Evolutionary conservation across 2,329 filamentous ascomycete species (phyloP).

Genomic region (Aotearoamyces nothofagi): DNA sequence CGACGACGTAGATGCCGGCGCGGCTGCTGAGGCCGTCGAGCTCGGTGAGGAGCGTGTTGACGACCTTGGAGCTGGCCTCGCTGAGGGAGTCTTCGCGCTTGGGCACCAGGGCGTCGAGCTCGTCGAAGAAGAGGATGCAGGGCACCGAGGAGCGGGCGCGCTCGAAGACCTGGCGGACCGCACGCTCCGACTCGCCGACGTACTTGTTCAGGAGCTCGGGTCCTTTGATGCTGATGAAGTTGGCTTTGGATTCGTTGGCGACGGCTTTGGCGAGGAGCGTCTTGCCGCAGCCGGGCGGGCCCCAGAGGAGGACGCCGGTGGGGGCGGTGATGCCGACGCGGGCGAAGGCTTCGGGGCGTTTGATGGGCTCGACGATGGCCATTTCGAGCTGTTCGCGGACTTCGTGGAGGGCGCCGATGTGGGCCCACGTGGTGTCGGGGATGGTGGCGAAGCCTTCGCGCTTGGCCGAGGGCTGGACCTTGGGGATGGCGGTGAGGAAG

Average conservation of each 20-base stretch:
- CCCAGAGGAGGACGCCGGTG: slow-evolving; percentile 87
- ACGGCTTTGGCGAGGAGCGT: slow-evolving; percentile 93
- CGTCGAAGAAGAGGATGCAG: slow-evolving; percentile 96
- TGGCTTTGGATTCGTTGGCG: slow-evolving; percentile 87
- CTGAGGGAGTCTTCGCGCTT: slow-evolving; percentile 63
- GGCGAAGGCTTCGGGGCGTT: slow-evolving; percentile 61
- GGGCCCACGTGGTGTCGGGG: slow-evolving; percentile 81
- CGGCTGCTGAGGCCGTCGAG: slow-evolving; percentile 73
- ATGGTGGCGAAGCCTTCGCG: slow-evolving; percentile 92
- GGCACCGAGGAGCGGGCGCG: slow-evolving; percentile 75
- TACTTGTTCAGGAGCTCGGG: slow-evolving; percentile 96
- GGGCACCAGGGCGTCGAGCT: slow-evolving; percentile 85
- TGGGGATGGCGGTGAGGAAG: slow-evolving; percentile 60
- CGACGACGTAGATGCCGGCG: slow-evolving; percentile 83
- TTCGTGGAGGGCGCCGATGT: slow-evolving; percentile 73
- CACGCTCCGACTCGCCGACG: slow-evolving; percentile 88
- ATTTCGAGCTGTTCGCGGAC: slow-evolving; percentile 70
- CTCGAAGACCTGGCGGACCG: slow-evolving; percentile 81
- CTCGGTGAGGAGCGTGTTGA: slow-evolving; percentile 90
- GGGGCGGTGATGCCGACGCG: slow-evolving; percentile 66
- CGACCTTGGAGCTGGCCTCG: slow-evolving; percentile 75
- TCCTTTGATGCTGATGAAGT: slow-evolving; percentile 96
- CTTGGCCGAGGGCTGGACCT: slow-evolving; percentile 67
- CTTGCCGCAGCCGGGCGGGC: slow-evolving; percentile 91
- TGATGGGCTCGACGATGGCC: slow-evolving; percentile 83